A percentile compares a stretch with the other conserved stretches of the same genome.
Conservation (phyloP, 176 grass and related monocot species). For the Avena sativa region DNA sequence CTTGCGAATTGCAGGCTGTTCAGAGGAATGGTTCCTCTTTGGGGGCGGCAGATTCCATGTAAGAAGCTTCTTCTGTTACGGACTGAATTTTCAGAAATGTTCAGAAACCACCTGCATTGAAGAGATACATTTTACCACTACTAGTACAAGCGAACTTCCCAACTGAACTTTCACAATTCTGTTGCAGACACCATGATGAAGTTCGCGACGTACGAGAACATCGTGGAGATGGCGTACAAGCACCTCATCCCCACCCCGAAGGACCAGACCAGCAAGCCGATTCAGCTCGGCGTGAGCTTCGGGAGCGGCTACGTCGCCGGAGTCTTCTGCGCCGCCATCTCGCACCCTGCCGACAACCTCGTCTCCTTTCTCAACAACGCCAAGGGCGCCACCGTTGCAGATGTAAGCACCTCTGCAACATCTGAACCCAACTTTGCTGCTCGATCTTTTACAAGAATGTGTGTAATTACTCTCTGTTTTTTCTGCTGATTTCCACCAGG, state of each 20-base stretch:
- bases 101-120: not conserved
- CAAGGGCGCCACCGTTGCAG: constrained; percentile 79
- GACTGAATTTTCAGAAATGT: not conserved
- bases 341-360: constrained; percentile 86
- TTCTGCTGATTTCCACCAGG: constrained; percentile 45
- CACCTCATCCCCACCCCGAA: constrained; percentile 75
- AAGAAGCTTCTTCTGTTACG: constrained; percentile 27
- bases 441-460: not conserved
- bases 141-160: not conserved
- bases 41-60: constrained; percentile 92
- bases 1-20: constrained; percentile 52
- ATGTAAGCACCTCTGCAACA: constrained; percentile 45
- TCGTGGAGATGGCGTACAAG: constrained; percentile 84
- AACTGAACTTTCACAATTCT: not conserved
- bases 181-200: constrained; percentile 90
- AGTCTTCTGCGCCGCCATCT: constrained; percentile 76
- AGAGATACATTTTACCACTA: not conserved
- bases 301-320: constrained; percentile 84
- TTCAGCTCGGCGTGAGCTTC: constrained; percentile 83
- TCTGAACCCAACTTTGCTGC: not conserved
- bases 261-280: constrained; percentile 69
- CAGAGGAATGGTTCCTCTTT: constrained; percentile 88
- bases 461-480: not conserved
- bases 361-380: constrained; percentile 90
- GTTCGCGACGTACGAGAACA: constrained; percentile 80